Conservation (phyloP, 2,329 filamentous ascomycete genomes). For the Penicillium brasilianum region DNA sequence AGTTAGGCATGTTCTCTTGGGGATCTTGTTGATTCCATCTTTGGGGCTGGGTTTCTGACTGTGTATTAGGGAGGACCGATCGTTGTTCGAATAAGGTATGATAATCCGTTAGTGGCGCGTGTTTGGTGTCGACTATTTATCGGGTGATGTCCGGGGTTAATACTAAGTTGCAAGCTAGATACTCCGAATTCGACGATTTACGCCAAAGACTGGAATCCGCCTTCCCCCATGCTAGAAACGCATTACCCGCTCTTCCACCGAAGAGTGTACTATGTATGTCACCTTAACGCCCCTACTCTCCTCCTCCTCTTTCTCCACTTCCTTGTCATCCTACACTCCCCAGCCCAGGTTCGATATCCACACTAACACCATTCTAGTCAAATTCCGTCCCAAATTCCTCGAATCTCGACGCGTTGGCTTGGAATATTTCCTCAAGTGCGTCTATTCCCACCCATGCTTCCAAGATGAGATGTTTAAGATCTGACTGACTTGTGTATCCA, state of each 20-base stretch:
- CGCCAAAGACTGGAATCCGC: slow-evolving; percentile 73
- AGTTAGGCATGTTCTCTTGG: too few relatives aligned
- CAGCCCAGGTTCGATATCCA: not conserved
- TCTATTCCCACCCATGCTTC: not conserved
- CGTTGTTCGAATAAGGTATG: slow-evolving; percentile 63
- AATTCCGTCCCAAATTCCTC: slow-evolving; percentile 81
- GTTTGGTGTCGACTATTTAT: not conserved
- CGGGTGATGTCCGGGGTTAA: not conserved
- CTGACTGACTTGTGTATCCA: slow-evolving; percentile 43
- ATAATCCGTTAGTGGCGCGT: not conserved
- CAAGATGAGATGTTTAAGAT: not conserved
- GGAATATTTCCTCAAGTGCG: slow-evolving; percentile 91
- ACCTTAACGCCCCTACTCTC: not conserved
- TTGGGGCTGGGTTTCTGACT: too few relatives aligned
- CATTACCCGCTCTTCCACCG: slow-evolving; percentile 87
- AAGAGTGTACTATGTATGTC: slow-evolving; percentile 84
- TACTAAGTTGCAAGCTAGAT: slow-evolving; percentile 54
- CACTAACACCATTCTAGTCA: slow-evolving; percentile 45
- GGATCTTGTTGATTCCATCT: too few relatives aligned
- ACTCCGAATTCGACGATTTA: slow-evolving; percentile 91
- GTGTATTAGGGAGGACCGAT: slow-evolving; percentile 58
- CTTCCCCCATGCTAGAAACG: slow-evolving; percentile 81
- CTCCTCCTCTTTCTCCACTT: not conserved
- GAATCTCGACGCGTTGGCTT: slow-evolving; percentile 82
- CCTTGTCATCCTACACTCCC: not conserved